Conservation (phyloP, 2,329 filamentous ascomycete genomes). For the Verticillium tricorpus region DNA sequence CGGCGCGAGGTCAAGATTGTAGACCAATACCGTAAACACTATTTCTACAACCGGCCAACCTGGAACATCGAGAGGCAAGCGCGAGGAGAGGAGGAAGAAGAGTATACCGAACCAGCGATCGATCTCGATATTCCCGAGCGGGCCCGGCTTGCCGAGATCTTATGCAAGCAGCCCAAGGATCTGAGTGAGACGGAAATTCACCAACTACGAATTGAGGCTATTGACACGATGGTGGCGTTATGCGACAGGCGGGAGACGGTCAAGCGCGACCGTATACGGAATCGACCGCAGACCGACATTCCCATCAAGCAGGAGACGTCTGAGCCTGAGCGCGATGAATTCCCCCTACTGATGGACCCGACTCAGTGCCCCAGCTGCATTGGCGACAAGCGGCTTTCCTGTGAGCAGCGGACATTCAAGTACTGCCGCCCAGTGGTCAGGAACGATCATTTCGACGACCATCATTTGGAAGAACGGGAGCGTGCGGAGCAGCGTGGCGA, state of each 20-base stretch:
- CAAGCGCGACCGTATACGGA: slow-evolving; percentile 6
- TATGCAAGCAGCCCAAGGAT: slow-evolving; percentile 12
- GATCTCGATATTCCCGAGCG: slow-evolving; percentile 15
- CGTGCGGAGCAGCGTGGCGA: background rate
- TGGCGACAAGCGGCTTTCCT: slow-evolving; percentile 9
- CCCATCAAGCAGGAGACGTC: slow-evolving; percentile 4
- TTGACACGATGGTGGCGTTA: slow-evolving; percentile 15
- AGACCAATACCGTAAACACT: slow-evolving; percentile 18
- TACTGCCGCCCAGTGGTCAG: slow-evolving; percentile 11
- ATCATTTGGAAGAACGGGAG: slow-evolving; percentile 11
- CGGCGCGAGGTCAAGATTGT: slow-evolving; percentile 10
- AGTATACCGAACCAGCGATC: slow-evolving; percentile 15
- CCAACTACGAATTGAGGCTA: slow-evolving; percentile 10
- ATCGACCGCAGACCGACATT: background rate
- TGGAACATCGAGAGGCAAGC: slow-evolving; percentile 22
- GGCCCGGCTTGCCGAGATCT: slow-evolving; percentile 12
- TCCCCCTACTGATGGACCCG: slow-evolving; percentile 14
- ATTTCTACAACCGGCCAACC: slow-evolving; percentile 20
- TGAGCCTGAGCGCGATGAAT: slow-evolving; percentile 7
- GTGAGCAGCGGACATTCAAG: slow-evolving; percentile 11
- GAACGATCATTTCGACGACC: slow-evolving; percentile 18
- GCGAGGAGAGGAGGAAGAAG: slow-evolving; percentile 15
- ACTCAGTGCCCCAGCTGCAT: slow-evolving; percentile 15
- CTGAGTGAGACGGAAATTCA: slow-evolving; percentile 11
- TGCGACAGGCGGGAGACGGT: slow-evolving; percentile 16